Base-by-base conservation (phyloP, 306 rosid genomes). In the Spatholobus suberectus region DNA sequence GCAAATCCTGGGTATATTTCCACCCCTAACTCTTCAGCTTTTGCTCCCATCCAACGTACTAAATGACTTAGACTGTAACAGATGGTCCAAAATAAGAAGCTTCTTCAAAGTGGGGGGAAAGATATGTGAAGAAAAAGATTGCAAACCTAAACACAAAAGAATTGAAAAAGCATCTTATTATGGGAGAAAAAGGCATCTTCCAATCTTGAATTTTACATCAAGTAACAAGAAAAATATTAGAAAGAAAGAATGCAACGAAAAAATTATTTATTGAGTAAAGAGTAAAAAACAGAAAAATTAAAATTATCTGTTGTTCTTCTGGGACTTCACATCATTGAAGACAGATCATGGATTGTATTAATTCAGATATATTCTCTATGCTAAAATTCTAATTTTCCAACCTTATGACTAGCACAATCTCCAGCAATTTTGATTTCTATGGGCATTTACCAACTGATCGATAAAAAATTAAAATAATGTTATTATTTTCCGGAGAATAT, bases 1-100 rank as follows among this genome's bases (percentile, higher is more conserved):
- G 97, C 94, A 85, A 95, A 95, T 73, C 99, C 98, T 63, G 98
- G 97, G 86, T 92, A 95, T 88, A 95, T 92, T 88, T 95, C 99
- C 67, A 95, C 90, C 44, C 99, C 99, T 88, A 95, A 80, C 82
- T 92, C 97, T 89, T 95, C 99, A 20, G 99, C 99, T 91, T 95
- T 93, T 76, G 76, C 83, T 85, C 99, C 98, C 98, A 95, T 70
- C 99, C 99, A 95, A 44, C 97, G 94, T 32, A 92, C 89, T 77
- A 95, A 90, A 89, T 95, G 96, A 87, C 99, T 93, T 77, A 95
- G 86, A 89, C 99, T 95, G 79, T 83, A 90, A 72, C 67, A 84
- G 26, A 84, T 79, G 73, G 66, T 51, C 77, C 75, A 85, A 32
- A 69, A 63, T 59, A 78, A 82, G 78, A 67, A 75, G 24, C 77